Percentiles rank a stretch among this genome's conserved stretches.
Conservation (phyloP, 805 yeast genomes). For the Metschnikowia anglica region DNA sequence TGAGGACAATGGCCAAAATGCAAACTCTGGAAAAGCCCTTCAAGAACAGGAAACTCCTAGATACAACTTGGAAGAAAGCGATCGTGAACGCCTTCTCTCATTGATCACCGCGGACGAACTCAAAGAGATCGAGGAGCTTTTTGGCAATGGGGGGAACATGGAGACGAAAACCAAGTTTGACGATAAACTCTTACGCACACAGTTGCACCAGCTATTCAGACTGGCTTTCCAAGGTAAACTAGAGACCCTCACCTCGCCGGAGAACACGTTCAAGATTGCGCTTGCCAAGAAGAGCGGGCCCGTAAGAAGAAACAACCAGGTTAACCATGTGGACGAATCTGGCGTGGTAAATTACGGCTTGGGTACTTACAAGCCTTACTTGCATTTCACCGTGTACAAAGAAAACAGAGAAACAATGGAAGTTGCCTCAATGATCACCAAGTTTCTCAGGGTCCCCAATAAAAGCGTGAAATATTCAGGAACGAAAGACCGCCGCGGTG, state of each 20-base stretch:
- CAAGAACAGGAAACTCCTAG: slow-evolving; percentile 21
- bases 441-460: slow-evolving; percentile 71
- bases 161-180: slow-evolving; percentile 56
- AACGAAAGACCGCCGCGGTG: slow-evolving; percentile 95
- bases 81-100: slow-evolving; percentile 48
- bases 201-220: slow-evolving; percentile 74
- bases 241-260: slow-evolving; percentile 75
- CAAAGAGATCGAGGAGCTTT: slow-evolving; percentile 52
- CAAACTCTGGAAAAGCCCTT: background rate
- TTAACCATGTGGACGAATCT: slow-evolving; percentile 43
- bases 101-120: slow-evolving; percentile 62
- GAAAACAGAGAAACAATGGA: slow-evolving; percentile 98
- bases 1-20: slow-evolving; percentile 1
- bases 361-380: slow-evolving; percentile 66
- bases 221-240: slow-evolving; percentile 69
- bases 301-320: slow-evolving; percentile 38
- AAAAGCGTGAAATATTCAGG: slow-evolving; percentile 82
- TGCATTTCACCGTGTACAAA: slow-evolving; percentile 81
- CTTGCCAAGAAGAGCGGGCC: slow-evolving; percentile 44
- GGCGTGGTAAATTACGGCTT: slow-evolving; percentile 67
- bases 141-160: slow-evolving; percentile 53
- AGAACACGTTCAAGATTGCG: slow-evolving; percentile 63
- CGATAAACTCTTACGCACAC: slow-evolving; percentile 73
- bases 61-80: slow-evolving; percentile 47
- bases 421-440: slow-evolving; percentile 72